These are phyloP conservation scores for Colletotrichum theobromicola DNA, from an alignment of 2,329 filamentous ascomycete species.

Conservation along the genomic window DNA sequence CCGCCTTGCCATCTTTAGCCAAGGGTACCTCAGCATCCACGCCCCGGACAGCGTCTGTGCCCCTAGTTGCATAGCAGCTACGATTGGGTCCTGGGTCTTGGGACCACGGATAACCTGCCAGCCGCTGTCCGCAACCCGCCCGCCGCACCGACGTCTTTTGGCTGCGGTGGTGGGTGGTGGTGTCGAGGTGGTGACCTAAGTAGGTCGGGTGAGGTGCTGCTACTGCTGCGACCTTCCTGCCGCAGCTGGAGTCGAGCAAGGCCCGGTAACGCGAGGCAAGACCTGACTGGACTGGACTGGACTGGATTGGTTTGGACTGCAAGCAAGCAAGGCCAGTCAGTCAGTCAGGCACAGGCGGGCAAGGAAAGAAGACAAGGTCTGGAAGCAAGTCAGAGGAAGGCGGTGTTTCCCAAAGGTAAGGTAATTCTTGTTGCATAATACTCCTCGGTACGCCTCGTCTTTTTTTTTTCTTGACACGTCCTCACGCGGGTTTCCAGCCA, in stretches of 20 bases:
- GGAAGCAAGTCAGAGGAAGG: neutral
- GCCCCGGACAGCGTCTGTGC: neutral
- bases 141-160: neutral
- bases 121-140: neutral
- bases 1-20: neutral
- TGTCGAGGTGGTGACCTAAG: neutral
- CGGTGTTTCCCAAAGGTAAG: slow-evolving; percentile 1
- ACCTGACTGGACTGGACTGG: neutral
- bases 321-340: neutral
- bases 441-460: slow-evolving; percentile 10
- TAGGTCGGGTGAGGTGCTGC: neutral
- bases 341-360: neutral
- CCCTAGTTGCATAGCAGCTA: neutral
- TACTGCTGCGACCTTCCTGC: slow-evolving; percentile 2
- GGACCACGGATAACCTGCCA: neutral
- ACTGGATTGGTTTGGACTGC: neutral
- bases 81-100: neutral
- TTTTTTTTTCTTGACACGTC: slow-evolving; percentile 18
- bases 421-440: slow-evolving; percentile 16
- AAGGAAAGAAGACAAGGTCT: neutral
- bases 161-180: neutral
- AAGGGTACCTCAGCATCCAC: neutral
- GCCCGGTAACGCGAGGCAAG: neutral
- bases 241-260: neutral
- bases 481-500: neutral